Base-by-base conservation (phyloP, 2,329 filamentous ascomycete genomes). In the Alternaria sp. region DNA sequence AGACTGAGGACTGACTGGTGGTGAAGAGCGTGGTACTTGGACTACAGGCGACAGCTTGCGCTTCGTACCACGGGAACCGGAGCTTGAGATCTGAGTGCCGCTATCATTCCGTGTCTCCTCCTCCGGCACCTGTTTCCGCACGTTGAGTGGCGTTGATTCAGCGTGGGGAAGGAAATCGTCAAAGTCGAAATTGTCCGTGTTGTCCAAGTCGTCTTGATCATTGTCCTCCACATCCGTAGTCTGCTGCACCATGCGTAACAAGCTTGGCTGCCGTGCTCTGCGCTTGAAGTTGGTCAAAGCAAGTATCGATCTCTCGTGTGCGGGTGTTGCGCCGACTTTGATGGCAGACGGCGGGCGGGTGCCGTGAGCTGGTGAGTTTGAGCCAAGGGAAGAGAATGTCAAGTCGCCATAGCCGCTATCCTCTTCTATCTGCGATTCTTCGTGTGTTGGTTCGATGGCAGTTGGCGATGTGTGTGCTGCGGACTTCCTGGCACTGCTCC, bases 111-210 rank as follows among this genome's bases (percentile, higher is more conserved):
- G 60, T 13, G 60, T 59, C 43, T 69, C 70, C n/a, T 71, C 68
- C 23, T 68, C 70, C 9, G 65, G 61, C 13, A 44, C 46, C 82
- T 77, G 66, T 21, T 72, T 75, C 17, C 69, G 67, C 19, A 85
- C 79, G 61, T 88, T 86, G 25, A 90, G 72, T 4, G 90, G 90
- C 7, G 90, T 92, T 15, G 89, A 90, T 79, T 91, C 89, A 26
- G 88, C 89, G 60, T 91, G 89, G 0, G 85, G 90, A 55, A 82
- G 85, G 72, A 88, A 90, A 68, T 77, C 74, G 50, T 78, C 75
- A 17, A 77, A 71, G 52, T 77, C 74, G n/a, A 77, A 68, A 21
- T 76, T 72, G 50, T 68, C 72, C 15, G 73, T 71, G 75, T 83
- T 52, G 77, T 86, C 70, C 79, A 86, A 67, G 79, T 84, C 59